Conservation (phyloP, 2,329 filamentous ascomycete species). For the Graphilbum ipis-grandicollis region DNA sequence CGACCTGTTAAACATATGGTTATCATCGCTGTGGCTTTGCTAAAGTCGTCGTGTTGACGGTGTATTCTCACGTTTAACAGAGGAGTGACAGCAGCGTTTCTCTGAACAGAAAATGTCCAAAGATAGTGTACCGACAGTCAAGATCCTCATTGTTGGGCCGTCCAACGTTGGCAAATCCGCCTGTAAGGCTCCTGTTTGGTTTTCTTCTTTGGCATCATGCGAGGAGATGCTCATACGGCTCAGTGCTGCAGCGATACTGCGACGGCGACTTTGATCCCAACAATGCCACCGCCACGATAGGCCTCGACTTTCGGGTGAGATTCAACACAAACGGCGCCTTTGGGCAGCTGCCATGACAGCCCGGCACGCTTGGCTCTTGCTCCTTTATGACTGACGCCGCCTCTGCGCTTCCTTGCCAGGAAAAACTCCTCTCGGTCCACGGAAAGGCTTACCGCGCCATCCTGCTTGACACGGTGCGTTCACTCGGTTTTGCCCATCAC, state of each 20-base stretch:
- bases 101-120: conserved; percentile 19
- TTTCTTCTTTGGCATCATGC: no score
- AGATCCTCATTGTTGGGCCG: conserved; percentile 36
- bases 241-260: conserved; percentile 36
- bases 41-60: no score
- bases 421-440: conserved; percentile 33
- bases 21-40: no score
- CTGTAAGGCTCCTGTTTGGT: conserved; percentile 18
- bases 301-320: conserved; percentile 36
- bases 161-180: conserved; percentile 39
- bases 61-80: no score
- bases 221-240: no score
- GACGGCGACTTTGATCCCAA: conserved; percentile 40
- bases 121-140: conserved; percentile 29
- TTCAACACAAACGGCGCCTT: no score
- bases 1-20: no score
- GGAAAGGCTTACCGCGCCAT: conserved; percentile 33
- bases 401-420: no score
- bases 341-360: no score
- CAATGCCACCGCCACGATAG: conserved; percentile 35
- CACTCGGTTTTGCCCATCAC: background rate
- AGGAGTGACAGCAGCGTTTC: no score
- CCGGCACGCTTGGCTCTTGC: no score
- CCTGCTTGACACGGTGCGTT: conserved; percentile 31
- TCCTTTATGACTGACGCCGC: background rate